phyloP scores from a whole-genome alignment of 495 filamentous ascomycete species.

The Filosporella fistucella region DNA sequence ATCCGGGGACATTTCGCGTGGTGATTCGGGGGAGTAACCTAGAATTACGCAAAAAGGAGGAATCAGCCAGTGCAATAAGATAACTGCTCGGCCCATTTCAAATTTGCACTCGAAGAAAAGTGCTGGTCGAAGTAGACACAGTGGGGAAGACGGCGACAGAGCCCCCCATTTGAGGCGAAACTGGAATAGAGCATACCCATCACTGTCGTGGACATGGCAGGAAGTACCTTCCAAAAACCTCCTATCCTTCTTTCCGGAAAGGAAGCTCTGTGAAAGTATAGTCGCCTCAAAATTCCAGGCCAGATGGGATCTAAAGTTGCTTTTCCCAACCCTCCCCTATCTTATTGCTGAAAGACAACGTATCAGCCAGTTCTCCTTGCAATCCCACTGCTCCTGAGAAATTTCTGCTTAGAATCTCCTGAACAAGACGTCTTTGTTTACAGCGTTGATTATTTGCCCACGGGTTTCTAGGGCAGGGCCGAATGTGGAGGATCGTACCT shows the following conservation, averaged over 20 bases:
- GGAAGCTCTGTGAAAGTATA: background rate
- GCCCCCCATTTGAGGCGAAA: slow-evolving; percentile 3
- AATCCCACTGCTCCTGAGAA: too few relatives aligned
- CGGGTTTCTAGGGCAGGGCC: too few relatives aligned
- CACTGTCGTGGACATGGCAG: slow-evolving; percentile 18
- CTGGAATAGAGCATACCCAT: slow-evolving; percentile 16
- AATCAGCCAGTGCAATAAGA: slow-evolving; percentile 11
- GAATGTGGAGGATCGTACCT: too few relatives aligned
- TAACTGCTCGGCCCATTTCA: too few relatives aligned
- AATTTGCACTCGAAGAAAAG: too few relatives aligned
- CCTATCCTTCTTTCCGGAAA: background rate
- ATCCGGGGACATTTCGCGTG: slow-evolving; percentile 57
- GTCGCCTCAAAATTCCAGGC: background rate
- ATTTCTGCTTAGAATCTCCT: too few relatives aligned
- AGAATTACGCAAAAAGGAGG: slow-evolving; percentile 6
- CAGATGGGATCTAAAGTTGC: slow-evolving; percentile 7
- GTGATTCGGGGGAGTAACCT: slow-evolving; percentile 25
- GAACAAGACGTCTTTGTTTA: too few relatives aligned
- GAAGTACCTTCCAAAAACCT: background rate
- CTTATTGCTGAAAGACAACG: slow-evolving; percentile 13
- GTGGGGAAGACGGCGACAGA: too few relatives aligned
- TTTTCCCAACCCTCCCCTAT: slow-evolving; percentile 21
- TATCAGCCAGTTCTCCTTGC: slow-evolving; percentile 19
- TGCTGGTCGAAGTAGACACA: too few relatives aligned
- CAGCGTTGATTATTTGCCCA: too few relatives aligned